A percentile compares a stretch with the other conserved stretches of the same genome.
These are phyloP conservation scores for Pyricularia grisea DNA, from an alignment of 2,329 filamentous ascomycete genomes.

Conservation along the genomic window DNA sequence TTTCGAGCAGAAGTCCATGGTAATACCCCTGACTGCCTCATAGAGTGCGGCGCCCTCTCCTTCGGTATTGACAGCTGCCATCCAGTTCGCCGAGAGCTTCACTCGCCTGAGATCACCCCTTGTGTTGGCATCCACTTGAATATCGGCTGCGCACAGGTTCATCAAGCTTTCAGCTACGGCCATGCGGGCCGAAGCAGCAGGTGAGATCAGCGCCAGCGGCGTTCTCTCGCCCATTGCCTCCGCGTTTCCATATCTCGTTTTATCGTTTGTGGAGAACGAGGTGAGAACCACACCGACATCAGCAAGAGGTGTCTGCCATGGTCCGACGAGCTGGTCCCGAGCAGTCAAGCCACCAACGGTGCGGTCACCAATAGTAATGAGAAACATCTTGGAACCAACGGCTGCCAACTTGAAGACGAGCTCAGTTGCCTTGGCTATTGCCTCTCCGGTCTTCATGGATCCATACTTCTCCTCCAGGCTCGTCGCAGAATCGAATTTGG, in stretches of 20 bases:
- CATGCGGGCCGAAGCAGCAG: slow-evolving; percentile 89
- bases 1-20: slow-evolving; percentile 82
- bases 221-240: slow-evolving; percentile 97
- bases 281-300: slow-evolving; percentile 90
- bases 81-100: slow-evolving; percentile 94
- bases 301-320: slow-evolving; percentile 89
- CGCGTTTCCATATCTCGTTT: slow-evolving; percentile 77
- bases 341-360: slow-evolving; percentile 83
- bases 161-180: slow-evolving; percentile 88
- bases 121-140: slow-evolving; percentile 27
- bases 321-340: slow-evolving; percentile 91
- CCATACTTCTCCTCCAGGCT: slow-evolving; percentile 59
- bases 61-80: slow-evolving; percentile 90
- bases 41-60: slow-evolving; percentile 90
- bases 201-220: slow-evolving; percentile 77
- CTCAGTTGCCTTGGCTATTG: slow-evolving; percentile 59
- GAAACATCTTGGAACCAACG: slow-evolving; percentile 93
- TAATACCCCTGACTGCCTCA: slow-evolving; percentile 87
- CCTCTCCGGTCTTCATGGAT: slow-evolving; percentile 39
- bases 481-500: slow-evolving; percentile 58
- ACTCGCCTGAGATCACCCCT: slow-evolving; percentile 64
- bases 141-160: slow-evolving; percentile 75
- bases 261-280: slow-evolving; percentile 56
- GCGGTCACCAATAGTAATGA: slow-evolving; percentile 93
- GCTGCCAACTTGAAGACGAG: slow-evolving; percentile 77